Evolutionary conservation across 148 eudicot species (phyloP).

Genomic region (Polygonum aviculare): DNA sequence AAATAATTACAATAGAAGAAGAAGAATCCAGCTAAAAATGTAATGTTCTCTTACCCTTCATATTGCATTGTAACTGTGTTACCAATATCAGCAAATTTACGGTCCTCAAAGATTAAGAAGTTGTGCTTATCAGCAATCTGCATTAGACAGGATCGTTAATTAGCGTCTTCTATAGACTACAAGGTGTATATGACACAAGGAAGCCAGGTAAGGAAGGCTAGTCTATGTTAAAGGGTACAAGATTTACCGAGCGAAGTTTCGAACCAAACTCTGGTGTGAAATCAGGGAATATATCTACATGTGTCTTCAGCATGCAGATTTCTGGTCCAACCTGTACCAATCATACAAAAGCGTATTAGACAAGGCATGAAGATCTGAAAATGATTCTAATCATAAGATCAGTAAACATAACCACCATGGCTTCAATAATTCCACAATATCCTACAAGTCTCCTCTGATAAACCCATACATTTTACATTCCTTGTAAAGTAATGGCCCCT

Average conservation of each 20-base stretch:
- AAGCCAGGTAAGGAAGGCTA: background rate
- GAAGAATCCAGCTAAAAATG: background rate
- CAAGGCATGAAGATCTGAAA: constrained; percentile 1
- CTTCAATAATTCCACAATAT: background rate
- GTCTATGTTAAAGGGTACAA: constrained; percentile 4
- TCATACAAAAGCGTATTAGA: background rate
- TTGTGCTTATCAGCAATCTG: constrained; percentile 94
- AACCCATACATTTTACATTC: background rate
- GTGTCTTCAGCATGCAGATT: constrained; percentile 85
- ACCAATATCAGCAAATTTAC: constrained; percentile 97
- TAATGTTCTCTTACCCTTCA: constrained; percentile 53
- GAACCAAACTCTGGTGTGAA: constrained; percentile 82
- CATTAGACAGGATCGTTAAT: background rate
- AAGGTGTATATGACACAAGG: background rate
- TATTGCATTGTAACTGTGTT: constrained; percentile 96
- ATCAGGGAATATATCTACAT: constrained; percentile 91
- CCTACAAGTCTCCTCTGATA: background rate
- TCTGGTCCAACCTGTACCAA: constrained; percentile 72
- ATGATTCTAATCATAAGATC: background rate
- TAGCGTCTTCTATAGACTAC: background rate
- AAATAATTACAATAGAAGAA: background rate
- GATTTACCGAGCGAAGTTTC: constrained; percentile 62
- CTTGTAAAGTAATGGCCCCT: background rate
- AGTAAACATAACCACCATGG: background rate
- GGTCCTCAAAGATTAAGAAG: constrained; percentile 90